Evolutionary conservation across 2,329 filamentous ascomycete species (phyloP), one percentile per base, ranked within the genome.

Genomic region (Aspergillus sp.): DNA sequence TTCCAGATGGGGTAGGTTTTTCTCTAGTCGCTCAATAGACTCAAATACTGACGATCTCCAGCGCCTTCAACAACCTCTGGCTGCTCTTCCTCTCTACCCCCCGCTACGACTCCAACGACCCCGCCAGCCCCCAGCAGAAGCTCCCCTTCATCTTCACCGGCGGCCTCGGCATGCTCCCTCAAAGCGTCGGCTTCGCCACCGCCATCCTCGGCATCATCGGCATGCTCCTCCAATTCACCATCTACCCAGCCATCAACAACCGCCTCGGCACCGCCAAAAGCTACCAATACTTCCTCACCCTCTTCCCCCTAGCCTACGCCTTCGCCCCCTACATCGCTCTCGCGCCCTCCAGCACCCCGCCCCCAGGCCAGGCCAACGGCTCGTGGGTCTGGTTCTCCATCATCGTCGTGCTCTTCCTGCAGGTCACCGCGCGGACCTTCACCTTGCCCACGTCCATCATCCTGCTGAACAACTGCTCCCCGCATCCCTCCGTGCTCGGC

Each of bases 1-100:
- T 89, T 91, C 68, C 89, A 91, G 74, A 82, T 92, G 74, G 77
- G 76, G 70, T 71, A 62, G 52, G 66, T 63, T 20, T 14, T 24
- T 24, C n/a, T 4, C n/a, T 39, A 9, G 51, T 46, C 6, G 14
- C n/a, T 47, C 20, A 36, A 10, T 7, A 12, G 22, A 39, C 14
- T 56, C 42, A n/a, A 45, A 2, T 10, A 14, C 51, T 65, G 32
- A 67, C 56, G 16, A 9, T 29, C 16, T n/a, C 10, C 70, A 87
- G 86, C 62, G 89, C 89, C 29, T 92, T 92, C 78, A 88, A 90
- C 71, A 87, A 88, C 18, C 82, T 92, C 22, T 92, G 89, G 87
- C 87, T 90, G 53, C 83, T 91, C 51, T 92, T 92, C 76, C 83
- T 92, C 49, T 91, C 90, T 1, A 90, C 89, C 0, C 87, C 89